Conservation (phyloP, 2,329 filamentous ascomycete genomes). For the Colletotrichum horii region DNA sequence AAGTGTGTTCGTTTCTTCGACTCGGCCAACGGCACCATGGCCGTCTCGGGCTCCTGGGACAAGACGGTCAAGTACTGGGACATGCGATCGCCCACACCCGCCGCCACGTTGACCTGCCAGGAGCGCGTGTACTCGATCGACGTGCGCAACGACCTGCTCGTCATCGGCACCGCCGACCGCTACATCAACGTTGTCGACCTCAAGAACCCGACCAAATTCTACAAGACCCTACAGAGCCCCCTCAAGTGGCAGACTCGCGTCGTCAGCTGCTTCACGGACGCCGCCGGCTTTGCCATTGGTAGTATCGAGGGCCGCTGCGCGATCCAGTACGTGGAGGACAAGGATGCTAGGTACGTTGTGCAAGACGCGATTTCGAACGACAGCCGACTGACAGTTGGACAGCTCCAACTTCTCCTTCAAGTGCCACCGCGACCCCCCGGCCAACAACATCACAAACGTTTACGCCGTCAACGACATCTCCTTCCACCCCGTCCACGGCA, state of each 20-base stretch:
- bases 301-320: slow-evolving; percentile 97
- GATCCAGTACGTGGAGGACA: slow-evolving; percentile 98
- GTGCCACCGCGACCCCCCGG: slow-evolving; percentile 86
- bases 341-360: slow-evolving; percentile 71
- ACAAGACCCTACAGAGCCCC: slow-evolving; percentile 95
- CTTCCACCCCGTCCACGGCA: slow-evolving; percentile 95
- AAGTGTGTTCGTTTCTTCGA: slow-evolving; percentile 81
- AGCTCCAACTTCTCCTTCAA: slow-evolving; percentile 98
- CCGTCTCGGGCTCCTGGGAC: slow-evolving; percentile 93
- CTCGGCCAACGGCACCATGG: slow-evolving; percentile 73
- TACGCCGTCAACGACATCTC: slow-evolving; percentile 97
- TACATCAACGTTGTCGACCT: slow-evolving; percentile 97
- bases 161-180: slow-evolving; percentile 90
- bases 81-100: slow-evolving; percentile 68
- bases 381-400: background rate
- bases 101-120: slow-evolving; percentile 70
- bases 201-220: slow-evolving; percentile 85
- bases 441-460: slow-evolving; percentile 82
- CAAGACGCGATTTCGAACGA: background rate
- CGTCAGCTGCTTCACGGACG: slow-evolving; percentile 93
- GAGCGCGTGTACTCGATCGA: slow-evolving; percentile 93
- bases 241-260: slow-evolving; percentile 98
- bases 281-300: slow-evolving; percentile 90
- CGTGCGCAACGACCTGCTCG: slow-evolving; percentile 84
- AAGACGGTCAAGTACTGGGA: slow-evolving; percentile 94